Evolutionary conservation across 2,329 filamentous ascomycete species (phyloP).

Genomic region (Dothideomycetidae sp.): DNA sequence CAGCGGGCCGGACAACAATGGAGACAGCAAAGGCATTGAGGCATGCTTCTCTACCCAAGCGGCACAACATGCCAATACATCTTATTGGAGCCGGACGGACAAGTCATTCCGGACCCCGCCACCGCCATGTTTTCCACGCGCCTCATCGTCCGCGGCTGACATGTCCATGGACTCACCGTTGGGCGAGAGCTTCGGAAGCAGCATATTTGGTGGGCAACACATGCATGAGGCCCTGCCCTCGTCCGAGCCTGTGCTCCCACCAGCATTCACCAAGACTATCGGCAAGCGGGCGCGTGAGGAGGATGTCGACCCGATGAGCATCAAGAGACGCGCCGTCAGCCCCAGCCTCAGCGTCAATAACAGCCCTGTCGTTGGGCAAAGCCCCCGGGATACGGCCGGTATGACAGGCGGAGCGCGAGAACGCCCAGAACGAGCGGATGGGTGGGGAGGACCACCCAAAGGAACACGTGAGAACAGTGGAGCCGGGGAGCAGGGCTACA

Average conservation of each 20-base stretch:
- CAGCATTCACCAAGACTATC: slow-evolving; percentile 23
- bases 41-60: slow-evolving; percentile 63
- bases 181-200: neutral
- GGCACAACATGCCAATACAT: slow-evolving; percentile 46
- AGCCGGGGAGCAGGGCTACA: slow-evolving; percentile 1
- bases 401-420: slow-evolving; percentile 49
- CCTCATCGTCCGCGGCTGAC: slow-evolving; percentile 45
- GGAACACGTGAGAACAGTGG: slow-evolving; percentile 1
- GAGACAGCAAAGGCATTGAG: slow-evolving; percentile 32
- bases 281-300: slow-evolving; percentile 75
- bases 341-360: slow-evolving; percentile 73
- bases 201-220: neutral
- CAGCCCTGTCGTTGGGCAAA: slow-evolving; percentile 69
- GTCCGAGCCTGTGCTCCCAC: neutral
- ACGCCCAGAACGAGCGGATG: slow-evolving; percentile 33
- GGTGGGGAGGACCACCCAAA: slow-evolving; percentile 20
- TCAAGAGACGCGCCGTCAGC: slow-evolving; percentile 84
- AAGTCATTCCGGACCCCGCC: slow-evolving; percentile 51
- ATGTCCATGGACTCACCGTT: slow-evolving; percentile 56
- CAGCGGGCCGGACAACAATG: slow-evolving; percentile 23
- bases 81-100: slow-evolving; percentile 71
- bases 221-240: neutral
- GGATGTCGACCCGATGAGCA: slow-evolving; percentile 73
- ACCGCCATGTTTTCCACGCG: slow-evolving; percentile 43
- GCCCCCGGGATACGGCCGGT: slow-evolving; percentile 46